Evolutionary conservation across 257 asterid species (phyloP).

Genomic region (Solanum pinnatisectum): DNA sequence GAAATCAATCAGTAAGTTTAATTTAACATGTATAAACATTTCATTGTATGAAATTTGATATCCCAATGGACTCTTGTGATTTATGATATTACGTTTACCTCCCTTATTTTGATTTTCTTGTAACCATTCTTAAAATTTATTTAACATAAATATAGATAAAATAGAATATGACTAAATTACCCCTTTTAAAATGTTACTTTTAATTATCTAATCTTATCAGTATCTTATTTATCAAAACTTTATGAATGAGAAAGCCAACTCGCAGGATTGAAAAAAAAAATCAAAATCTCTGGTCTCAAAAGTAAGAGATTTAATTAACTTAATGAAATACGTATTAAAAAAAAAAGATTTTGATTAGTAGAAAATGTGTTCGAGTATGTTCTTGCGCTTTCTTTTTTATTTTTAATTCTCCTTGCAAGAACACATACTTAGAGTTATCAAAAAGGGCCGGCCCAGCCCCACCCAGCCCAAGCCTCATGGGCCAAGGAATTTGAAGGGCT

Average conservation of each 20-base stretch:
- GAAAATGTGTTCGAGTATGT: background rate
- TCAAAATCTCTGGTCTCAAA: background rate
- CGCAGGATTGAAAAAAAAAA: background rate
- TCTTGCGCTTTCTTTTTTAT: background rate
- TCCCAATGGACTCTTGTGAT: too few relatives aligned
- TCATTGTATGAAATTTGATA: too few relatives aligned
- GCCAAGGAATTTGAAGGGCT: too few relatives aligned
- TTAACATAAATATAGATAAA: background rate
- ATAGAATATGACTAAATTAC: background rate
- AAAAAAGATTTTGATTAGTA: background rate
- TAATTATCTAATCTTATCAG: background rate
- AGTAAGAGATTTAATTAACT: background rate
- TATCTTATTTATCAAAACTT: background rate
- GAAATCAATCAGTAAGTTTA: too few relatives aligned
- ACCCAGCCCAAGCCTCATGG: too few relatives aligned
- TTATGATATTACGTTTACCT: too few relatives aligned
- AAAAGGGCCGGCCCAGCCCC: too few relatives aligned
- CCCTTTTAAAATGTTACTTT: background rate
- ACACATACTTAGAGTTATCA: background rate
- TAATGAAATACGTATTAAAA: background rate
- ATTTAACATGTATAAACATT: too few relatives aligned
- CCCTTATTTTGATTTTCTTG: background rate
- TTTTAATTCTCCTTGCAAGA: background rate
- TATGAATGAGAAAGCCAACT: background rate
- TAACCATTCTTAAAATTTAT: background rate